Percentiles rank a stretch among this genome's conserved stretches.
Evolutionary conservation across 106 monocot genomes (phyloP).

Genomic region (Apostasia ramifera): DNA sequence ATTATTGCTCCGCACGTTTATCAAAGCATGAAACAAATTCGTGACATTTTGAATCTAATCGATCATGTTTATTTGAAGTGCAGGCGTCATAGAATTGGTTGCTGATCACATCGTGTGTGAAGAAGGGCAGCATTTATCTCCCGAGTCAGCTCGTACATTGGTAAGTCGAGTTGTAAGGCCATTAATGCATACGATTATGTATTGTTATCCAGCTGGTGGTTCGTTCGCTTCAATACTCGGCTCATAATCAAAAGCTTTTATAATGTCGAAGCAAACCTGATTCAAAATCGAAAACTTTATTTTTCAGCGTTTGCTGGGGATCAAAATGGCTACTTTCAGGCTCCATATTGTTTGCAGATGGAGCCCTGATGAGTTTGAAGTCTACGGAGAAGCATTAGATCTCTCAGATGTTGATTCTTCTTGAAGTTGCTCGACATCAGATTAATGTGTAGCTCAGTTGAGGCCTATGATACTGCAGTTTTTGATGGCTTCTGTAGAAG

Average conservation of each 20-base stretch:
- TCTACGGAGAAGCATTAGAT: conserved; percentile 58
- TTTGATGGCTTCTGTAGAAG: too few relatives aligned
- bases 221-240: too few relatives aligned
- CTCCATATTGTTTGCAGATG: conserved; percentile 75
- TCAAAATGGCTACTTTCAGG: conserved; percentile 83
- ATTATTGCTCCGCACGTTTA: background rate
- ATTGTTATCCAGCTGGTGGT: too few relatives aligned
- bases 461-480: too few relatives aligned
- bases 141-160: conserved; percentile 77
- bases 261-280: too few relatives aligned
- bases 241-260: too few relatives aligned
- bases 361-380: conserved; percentile 75
- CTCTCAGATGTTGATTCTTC: conserved; percentile 42
- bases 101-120: conserved; percentile 89
- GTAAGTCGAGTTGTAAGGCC: conserved; percentile 25
- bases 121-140: conserved; percentile 69
- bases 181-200: background rate
- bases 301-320: conserved; percentile 72
- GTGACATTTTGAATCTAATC: background rate
- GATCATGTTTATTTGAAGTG: conserved; percentile 7
- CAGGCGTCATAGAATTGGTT: conserved; percentile 84
- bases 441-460: too few relatives aligned
- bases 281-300: too few relatives aligned
- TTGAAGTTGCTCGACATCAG: background rate
- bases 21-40: background rate